Evolutionary conservation across 441 rosid species (phyloP).

Genomic region (Gossypium laxum): DNA sequence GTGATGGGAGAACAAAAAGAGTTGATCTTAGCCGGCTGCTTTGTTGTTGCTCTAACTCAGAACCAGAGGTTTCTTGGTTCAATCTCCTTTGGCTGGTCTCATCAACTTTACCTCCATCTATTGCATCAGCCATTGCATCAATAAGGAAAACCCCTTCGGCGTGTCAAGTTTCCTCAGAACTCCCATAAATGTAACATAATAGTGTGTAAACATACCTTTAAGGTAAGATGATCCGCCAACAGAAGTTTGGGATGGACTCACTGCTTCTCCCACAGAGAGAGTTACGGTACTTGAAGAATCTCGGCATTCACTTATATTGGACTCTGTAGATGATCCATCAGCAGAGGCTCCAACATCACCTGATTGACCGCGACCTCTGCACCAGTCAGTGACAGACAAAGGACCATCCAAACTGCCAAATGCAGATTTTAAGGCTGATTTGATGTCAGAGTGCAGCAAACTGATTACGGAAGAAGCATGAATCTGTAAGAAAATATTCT

Average conservation of each 20-base stretch:
- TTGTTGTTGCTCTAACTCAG: constrained; percentile 56
- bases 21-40: constrained; percentile 55
- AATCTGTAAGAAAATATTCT: constrained; percentile 45
- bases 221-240: constrained; percentile 48
- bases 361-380: constrained; percentile 73
- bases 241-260: constrained; percentile 52
- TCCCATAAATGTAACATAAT: constrained; percentile 2
- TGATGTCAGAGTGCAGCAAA: constrained; percentile 85
- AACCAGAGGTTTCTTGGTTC: constrained; percentile 53
- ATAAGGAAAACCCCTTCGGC: constrained; percentile 15
- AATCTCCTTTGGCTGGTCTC: constrained; percentile 56
- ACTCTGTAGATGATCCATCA: constrained; percentile 75
- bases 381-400: constrained; percentile 84
- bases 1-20: constrained; percentile 79
- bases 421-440: constrained; percentile 81
- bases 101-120: constrained; percentile 68
- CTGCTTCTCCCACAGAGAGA: constrained; percentile 46
- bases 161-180: constrained; percentile 15
- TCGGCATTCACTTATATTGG: constrained; percentile 60
- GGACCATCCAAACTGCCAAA: constrained; percentile 88
- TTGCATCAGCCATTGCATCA: constrained; percentile 29
- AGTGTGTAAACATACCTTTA: constrained; percentile 33
- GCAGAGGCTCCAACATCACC: constrained; percentile 43
- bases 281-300: constrained; percentile 45
- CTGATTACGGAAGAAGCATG: constrained; percentile 76